Conservation (phyloP, 2,329 filamentous ascomycete species). For the Calonectria hongkongensis region DNA sequence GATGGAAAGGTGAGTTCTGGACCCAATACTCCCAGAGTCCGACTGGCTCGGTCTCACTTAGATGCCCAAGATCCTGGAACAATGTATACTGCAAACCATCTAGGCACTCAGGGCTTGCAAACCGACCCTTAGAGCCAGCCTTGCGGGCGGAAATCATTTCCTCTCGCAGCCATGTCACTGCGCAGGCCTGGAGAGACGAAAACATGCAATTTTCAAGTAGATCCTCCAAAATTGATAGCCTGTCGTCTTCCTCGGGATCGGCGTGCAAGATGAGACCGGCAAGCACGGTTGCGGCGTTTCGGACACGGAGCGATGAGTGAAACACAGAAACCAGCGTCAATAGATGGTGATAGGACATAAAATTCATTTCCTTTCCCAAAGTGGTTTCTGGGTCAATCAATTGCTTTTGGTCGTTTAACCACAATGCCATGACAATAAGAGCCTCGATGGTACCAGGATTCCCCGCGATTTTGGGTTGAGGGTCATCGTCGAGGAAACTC, state of each 20-base stretch:
- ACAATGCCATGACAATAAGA: conserved; percentile 75
- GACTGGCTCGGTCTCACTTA: conserved; percentile 64
- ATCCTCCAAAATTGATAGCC: conserved; percentile 78
- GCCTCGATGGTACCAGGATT: conserved; percentile 76
- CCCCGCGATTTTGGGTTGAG: conserved; percentile 68
- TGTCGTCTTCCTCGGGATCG: conserved; percentile 75
- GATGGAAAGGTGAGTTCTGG: conserved; percentile 72
- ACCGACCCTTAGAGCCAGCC: conserved; percentile 60
- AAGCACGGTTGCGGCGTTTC: conserved; percentile 73
- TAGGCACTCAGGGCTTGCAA: conserved; percentile 73
- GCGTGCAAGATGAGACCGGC: conserved; percentile 74
- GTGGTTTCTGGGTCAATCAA: conserved; percentile 58
- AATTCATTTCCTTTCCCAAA: conserved; percentile 64
- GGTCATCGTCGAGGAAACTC: conserved; percentile 71
- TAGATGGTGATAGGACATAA: conserved; percentile 77
- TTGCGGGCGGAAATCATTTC: conserved; percentile 72
- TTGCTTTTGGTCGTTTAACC: conserved; percentile 71
- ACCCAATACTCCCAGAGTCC: conserved; percentile 71
- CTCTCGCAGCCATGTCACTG: conserved; percentile 78
- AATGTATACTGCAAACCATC: conserved; percentile 77
- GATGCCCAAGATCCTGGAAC: conserved; percentile 73
- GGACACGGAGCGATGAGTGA: conserved; percentile 71
- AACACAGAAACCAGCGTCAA: conserved; percentile 75
- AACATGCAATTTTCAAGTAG: conserved; percentile 80
- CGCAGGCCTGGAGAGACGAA: conserved; percentile 76